phyloP scores from a whole-genome alignment of 192 early-diverging fungal genomes.

The Podila horticola region DNA sequence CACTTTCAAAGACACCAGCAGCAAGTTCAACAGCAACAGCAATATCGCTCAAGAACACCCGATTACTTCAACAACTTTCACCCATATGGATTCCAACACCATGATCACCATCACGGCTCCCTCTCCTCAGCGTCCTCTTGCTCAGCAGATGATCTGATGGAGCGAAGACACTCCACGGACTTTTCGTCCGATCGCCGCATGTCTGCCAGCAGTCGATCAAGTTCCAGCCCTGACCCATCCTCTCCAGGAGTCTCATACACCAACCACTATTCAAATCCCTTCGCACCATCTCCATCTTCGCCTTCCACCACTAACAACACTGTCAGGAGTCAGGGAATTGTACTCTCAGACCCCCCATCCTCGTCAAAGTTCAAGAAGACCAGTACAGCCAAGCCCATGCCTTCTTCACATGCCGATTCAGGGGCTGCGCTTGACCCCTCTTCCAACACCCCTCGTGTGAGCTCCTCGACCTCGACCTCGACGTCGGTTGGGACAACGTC shows the following conservation, averaged over 20 bases:
- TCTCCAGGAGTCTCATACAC: constrained; percentile 14
- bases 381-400: too few relatives aligned
- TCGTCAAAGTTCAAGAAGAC: too few relatives aligned
- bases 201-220: constrained; percentile 46
- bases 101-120: constrained; percentile 10
- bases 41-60: background rate
- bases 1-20: constrained; percentile 4
- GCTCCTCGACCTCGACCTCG: background rate
- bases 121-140: constrained; percentile 26
- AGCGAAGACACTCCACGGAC: constrained; percentile 14
- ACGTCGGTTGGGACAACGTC: background rate
- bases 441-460: background rate
- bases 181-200: constrained; percentile 35
- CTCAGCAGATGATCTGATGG: constrained; percentile 24
- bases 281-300: too few relatives aligned
- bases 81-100: too few relatives aligned
- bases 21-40: constrained; percentile 7
- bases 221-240: constrained; percentile 38
- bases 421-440: background rate
- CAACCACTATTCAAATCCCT: background rate
- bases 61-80: background rate
- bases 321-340: too few relatives aligned
- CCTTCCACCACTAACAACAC: too few relatives aligned
- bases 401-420: too few relatives aligned
- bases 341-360: too few relatives aligned